These are phyloP conservation scores for Fusarium agapanthi DNA, from an alignment of 2,329 filamentous ascomycete genomes.

Conservation along the genomic window DNA sequence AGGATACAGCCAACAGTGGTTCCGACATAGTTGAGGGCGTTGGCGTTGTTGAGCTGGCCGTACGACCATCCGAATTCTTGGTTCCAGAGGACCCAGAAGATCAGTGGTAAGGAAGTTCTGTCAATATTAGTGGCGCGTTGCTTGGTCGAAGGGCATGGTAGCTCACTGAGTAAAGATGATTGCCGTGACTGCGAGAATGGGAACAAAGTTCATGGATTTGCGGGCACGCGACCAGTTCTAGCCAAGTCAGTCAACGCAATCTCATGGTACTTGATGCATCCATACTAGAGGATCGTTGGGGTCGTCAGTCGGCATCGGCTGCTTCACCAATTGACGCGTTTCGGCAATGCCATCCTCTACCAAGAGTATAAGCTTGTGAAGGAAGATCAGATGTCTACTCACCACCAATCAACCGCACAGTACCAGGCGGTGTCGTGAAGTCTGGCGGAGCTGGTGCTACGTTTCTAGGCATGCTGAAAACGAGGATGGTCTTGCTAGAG, in stretches of 20 bases:
- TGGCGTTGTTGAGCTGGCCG: conserved; percentile 34
- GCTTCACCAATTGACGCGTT: neutral
- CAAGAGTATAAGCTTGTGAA: neutral
- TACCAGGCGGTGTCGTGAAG: neutral
- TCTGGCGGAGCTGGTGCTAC: neutral
- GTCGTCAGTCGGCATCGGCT: neutral
- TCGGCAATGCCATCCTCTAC: neutral
- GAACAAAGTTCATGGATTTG: neutral
- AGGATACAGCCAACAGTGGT: conserved; percentile 43
- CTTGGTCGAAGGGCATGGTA: too few species aligned
- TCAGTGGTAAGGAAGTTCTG: conserved; percentile 33
- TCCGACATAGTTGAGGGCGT: conserved; percentile 40
- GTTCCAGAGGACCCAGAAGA: conserved; percentile 43
- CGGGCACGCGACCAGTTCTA: neutral
- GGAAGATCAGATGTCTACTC: neutral
- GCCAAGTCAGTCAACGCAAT: neutral
- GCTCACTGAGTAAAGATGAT: neutral
- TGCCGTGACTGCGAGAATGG: neutral
- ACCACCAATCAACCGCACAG: neutral
- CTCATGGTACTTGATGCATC: neutral
- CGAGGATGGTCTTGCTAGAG: neutral
- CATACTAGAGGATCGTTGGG: neutral
- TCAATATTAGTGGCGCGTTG: neutral
- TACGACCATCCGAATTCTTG: conserved; percentile 38
- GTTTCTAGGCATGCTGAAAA: neutral